Base-by-base conservation (phyloP, 2,329 filamentous ascomycete genomes). In the Neocucurbitaria cava region DNA sequence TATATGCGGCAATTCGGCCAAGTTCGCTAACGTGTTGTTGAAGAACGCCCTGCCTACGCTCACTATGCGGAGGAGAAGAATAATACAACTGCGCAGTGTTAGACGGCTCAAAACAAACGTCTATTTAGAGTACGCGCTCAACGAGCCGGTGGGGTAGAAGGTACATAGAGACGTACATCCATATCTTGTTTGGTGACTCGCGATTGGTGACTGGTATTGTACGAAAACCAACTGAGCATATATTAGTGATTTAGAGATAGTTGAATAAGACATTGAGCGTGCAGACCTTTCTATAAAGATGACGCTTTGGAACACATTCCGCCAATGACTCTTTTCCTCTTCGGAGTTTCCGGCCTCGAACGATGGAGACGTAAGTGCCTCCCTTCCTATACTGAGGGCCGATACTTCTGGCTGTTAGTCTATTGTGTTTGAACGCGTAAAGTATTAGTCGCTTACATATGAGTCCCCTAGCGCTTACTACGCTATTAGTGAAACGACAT, bases 1-100 rank as follows among this genome's bases (percentile, higher is more conserved):
- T 47, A 23, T 56, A 56, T 47, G 53, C 44, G n/a, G 43, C 48
- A 41, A 56, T 18, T 24, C 15, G 47, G 10, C 53, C 53, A 43
- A 56, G 53, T 45, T 52, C 53, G 23, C 28, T 11, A 49, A 54
- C 40, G 24, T 24, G 21, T 46, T 46, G 45, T 13, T 54, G 46
- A 26, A 49, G 39, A 17, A 20, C 11, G 24, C n/a, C 51, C 15
- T 3, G 15, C 31, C 23, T 40, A 45, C 20, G 15, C 35, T 26
- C 45, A 45, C 24, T 13, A 18, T 54, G 11, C 24, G 28, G 11
- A 31, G 5, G 28, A 31, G 28, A 11, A 11, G 46, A 45, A 26
- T 17, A 23, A 49, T 44, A 54, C 10, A 54, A 45, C 51, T 54
- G 24, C n/a, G 17, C 39, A 45, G 13, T 26, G 31, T 49, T 26